A percentile compares a stretch with the other conserved stretches of the same genome.
Evolutionary conservation across 495 filamentous ascomycete genomes (phyloP).

Genomic region (Astrothelium macrocarpum): DNA sequence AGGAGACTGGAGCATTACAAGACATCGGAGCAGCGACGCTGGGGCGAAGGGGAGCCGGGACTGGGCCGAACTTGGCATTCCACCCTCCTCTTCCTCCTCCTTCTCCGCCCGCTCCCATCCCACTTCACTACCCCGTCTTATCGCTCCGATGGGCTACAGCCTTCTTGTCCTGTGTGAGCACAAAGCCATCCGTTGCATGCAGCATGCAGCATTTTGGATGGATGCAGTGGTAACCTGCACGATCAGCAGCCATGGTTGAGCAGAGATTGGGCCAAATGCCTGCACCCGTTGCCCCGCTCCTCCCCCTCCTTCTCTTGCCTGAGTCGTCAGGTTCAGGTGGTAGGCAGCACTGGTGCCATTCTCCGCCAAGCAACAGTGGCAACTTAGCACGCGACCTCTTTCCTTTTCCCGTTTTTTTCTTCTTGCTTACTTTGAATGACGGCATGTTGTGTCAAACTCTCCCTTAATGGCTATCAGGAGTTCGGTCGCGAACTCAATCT

Average conservation of each 20-base stretch:
- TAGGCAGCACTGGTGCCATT: no score
- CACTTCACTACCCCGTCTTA: no score
- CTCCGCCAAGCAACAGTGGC: neutral
- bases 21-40: no score
- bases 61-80: no score
- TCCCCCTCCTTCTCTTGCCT: neutral
- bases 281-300: slow-evolving; percentile 1
- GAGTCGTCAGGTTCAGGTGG: neutral
- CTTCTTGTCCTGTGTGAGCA: neutral
- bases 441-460: neutral
- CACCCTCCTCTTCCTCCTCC: no score
- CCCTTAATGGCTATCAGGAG: neutral
- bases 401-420: neutral
- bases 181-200: no score
- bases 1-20: neutral
- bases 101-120: no score
- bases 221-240: neutral
- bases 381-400: neutral
- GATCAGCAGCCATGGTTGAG: neutral
- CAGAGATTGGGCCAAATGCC: neutral
- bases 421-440: neutral
- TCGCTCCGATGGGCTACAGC: no score
- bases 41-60: neutral
- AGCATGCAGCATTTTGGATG: no score
- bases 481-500: neutral